phyloP scores from a whole-genome alignment of 23 red algal species.

The Cyanidium caldarium region DNA sequence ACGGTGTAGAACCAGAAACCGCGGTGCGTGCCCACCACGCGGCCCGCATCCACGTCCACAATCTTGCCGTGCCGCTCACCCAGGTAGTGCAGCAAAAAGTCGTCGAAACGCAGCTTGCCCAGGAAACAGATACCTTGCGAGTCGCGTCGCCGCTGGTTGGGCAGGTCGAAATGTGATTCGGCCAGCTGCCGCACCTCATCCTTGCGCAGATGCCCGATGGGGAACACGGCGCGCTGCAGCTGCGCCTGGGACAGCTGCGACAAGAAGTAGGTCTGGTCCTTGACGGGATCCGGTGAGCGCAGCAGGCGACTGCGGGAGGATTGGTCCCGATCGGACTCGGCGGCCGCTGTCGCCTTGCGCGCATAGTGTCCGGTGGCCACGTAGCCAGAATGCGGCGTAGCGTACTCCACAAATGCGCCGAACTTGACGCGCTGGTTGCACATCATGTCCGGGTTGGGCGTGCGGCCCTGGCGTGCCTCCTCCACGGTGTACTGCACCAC shows the following conservation, averaged over 20 bases:
- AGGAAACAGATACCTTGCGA: conserved; percentile 99
- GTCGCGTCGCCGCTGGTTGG: conserved; percentile 48
- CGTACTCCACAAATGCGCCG: conserved; percentile 63
- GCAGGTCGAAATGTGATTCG: conserved; percentile 29
- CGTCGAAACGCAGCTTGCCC: conserved; percentile 86
- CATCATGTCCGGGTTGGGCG: conserved; percentile 95
- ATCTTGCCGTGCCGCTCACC: conserved; percentile 33
- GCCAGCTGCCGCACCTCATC: conserved; percentile 37
- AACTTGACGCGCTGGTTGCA: conserved; percentile 96
- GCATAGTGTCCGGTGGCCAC: conserved; percentile 73
- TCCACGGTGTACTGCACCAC: conserved; percentile 68
- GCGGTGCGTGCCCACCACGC: conserved; percentile 44
- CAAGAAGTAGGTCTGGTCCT: conserved; percentile 99
- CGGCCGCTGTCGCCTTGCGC: conserved; percentile 11
- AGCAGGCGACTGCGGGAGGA: too few relatives aligned
- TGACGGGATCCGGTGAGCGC: conserved; percentile 33
- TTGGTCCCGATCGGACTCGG: too few relatives aligned
- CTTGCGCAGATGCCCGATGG: conserved; percentile 53
- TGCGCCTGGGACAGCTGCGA: conserved; percentile 56
- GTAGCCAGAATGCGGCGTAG: too few relatives aligned
- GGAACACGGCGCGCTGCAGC: conserved; percentile 45
- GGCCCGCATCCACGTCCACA: conserved; percentile 80
- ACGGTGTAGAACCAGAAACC: conserved; percentile 98
- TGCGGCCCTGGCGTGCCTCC: conserved; percentile 67
- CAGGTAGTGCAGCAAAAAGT: conserved; percentile 80